Evolutionary conservation across 495 filamentous ascomycete genomes (phyloP), one percentile per base, ranked within the genome.

Genomic region (Lepidopterella palustris): DNA sequence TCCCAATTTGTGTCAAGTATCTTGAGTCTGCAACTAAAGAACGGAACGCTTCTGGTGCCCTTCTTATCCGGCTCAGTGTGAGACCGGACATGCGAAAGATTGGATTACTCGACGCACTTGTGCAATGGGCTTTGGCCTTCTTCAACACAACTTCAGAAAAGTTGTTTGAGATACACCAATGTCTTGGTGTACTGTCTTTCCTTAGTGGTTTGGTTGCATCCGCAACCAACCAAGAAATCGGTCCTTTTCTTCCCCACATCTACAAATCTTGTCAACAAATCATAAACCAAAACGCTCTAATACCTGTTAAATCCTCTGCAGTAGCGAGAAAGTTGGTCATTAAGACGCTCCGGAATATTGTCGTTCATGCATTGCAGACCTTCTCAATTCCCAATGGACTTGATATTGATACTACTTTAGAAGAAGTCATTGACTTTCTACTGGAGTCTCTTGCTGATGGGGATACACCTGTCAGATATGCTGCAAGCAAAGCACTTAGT

Each of bases 401-500:
- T 23, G 68, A 70, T 32, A 42, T 50, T 40, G 53, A 57, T 6
- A 57, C 54, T 2, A 49, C 48, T 72, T 0, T 95, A n/a, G 89
- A 96, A 67, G 80, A 85, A 48, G 84, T 86, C 15, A 86, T 99
- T 60, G 84, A 83, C 25, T 79, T 83, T 53, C 70, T 91, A 3
- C 78, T 97, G 5, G 79, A 82, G 26, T 75, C 74, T 8, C 73
- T 92, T 1, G 82, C 81, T 9, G 92, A 97, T 67, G 87, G 88
- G 58, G 90, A 96, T 63, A 97, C 92, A 0, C 87, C 88, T 5
- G 89, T 97, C 27, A 79, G 93, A 35, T 82, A 95, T 70, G 87
- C 92, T 31, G 88, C 92, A 9, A 95, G 90, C 72, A 99, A 99
- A 73, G 87, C 91, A 13, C 80, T 97, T 49, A 95, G 89, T 62